Conservation (phyloP, 2,329 filamentous ascomycete genomes). For the Conoideocrella luteorostrata region DNA sequence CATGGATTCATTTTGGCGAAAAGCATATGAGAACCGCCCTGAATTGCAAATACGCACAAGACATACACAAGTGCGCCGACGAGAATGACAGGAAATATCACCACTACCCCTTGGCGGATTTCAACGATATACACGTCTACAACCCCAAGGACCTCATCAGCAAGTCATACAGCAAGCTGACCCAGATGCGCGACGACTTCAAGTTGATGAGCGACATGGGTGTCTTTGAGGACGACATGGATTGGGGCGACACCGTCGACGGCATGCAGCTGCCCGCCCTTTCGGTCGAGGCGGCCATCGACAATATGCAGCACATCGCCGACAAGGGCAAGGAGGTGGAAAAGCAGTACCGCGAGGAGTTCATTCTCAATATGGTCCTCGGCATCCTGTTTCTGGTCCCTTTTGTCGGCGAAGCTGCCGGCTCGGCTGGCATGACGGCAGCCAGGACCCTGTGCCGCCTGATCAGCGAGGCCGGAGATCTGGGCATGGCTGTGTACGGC, state of each 20-base stretch:
- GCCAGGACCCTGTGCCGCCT: slow-evolving; percentile 13
- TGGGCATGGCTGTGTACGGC: slow-evolving; percentile 15
- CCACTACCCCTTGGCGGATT: slow-evolving; percentile 10
- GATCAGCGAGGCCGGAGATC: slow-evolving; percentile 16
- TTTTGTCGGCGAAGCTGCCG: slow-evolving; percentile 39
- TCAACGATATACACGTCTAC: slow-evolving; percentile 11
- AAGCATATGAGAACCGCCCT: slow-evolving; percentile 4
- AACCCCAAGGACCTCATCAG: slow-evolving; percentile 17
- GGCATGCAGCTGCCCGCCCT: slow-evolving; percentile 15
- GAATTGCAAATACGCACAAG: slow-evolving; percentile 10
- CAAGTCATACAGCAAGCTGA: slow-evolving; percentile 11
- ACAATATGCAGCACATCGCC: slow-evolving; percentile 20
- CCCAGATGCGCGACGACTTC: slow-evolving; percentile 5
- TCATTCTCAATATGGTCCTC: slow-evolving; percentile 29
- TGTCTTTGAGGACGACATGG: neutral
- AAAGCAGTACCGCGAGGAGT: slow-evolving; percentile 12
- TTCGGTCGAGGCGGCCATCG: slow-evolving; percentile 16
- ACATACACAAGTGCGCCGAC: slow-evolving; percentile 9
- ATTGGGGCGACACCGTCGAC: slow-evolving; percentile 10
- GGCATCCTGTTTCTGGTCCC: slow-evolving; percentile 44
- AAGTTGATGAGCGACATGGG: slow-evolving; percentile 3
- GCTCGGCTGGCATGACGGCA: slow-evolving; percentile 8
- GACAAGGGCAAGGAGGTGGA: slow-evolving; percentile 17
- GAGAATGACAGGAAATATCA: slow-evolving; percentile 9
- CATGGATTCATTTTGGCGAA: slow-evolving; percentile 12